A percentile compares a stretch with the other conserved stretches of the same genome.
These are phyloP conservation scores for Aspergillus fructus DNA, from an alignment of 2,329 filamentous ascomycete genomes.

Conservation along the genomic window DNA sequence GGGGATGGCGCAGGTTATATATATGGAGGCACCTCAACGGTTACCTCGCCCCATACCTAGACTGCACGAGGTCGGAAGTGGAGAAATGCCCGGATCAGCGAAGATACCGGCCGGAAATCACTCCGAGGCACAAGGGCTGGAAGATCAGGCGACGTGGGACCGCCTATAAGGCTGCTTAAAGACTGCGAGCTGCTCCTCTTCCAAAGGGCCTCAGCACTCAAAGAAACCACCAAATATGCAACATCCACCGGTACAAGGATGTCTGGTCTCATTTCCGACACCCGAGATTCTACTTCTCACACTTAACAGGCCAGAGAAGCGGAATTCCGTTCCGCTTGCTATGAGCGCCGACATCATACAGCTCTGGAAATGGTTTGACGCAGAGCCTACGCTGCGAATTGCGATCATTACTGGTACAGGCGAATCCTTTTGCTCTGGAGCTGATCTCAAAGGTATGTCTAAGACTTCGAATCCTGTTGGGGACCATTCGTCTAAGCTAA, in stretches of 20 bases:
- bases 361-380: slow-evolving; percentile 62
- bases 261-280: slow-evolving; percentile 42
- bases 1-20: background rate
- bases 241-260: slow-evolving; percentile 21
- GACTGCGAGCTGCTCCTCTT: background rate
- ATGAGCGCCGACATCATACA: slow-evolving; percentile 45
- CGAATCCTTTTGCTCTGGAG: slow-evolving; percentile 67
- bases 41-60: background rate
- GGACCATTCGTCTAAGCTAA: background rate
- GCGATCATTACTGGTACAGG: slow-evolving; percentile 64
- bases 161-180: background rate
- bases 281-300: slow-evolving; percentile 43
- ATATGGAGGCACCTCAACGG: background rate
- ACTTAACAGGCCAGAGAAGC: slow-evolving; percentile 40
- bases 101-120: background rate
- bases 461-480: background rate
- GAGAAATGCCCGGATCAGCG: background rate
- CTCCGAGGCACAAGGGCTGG: background rate
- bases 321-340: slow-evolving; percentile 44
- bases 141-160: background rate
- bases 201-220: background rate
- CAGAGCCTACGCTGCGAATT: slow-evolving; percentile 60
- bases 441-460: slow-evolving; percentile 58
- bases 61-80: background rate
- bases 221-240: slow-evolving; percentile 1